Percentiles rank a stretch among this genome's conserved stretches.
These are phyloP conservation scores for Apiospora arundinis DNA, from an alignment of 2,329 filamentous ascomycete genomes.

Conservation along the genomic window DNA sequence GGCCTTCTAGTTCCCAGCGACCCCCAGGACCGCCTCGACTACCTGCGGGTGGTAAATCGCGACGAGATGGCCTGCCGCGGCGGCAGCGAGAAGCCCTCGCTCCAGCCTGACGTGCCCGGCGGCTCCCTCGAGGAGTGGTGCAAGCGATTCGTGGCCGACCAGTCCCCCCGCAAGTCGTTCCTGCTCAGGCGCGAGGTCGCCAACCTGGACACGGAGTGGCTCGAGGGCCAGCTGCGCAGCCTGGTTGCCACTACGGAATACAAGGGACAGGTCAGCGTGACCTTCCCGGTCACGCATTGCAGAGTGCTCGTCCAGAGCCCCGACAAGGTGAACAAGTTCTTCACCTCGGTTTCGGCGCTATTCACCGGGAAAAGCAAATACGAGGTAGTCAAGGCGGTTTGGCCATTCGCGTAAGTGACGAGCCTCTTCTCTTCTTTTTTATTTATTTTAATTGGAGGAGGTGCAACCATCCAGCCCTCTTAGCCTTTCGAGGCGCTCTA, in stretches of 20 bases:
- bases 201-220: conserved; percentile 61
- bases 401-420: conserved; percentile 55
- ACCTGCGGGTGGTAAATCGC: conserved; percentile 56
- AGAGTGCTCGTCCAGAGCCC: conserved; percentile 57
- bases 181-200: conserved; percentile 57
- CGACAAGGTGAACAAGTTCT: conserved; percentile 60
- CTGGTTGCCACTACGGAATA: conserved; percentile 58
- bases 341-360: conserved; percentile 57
- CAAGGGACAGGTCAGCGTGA: conserved; percentile 54
- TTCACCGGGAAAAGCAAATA: conserved; percentile 61
- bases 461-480: background rate
- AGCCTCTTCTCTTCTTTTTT: background rate
- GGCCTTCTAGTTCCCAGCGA: conserved; percentile 57
- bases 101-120: conserved; percentile 51
- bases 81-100: conserved; percentile 47
- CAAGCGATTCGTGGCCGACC: conserved; percentile 53
- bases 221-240: conserved; percentile 60
- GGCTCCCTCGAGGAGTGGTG: conserved; percentile 57
- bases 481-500: background rate
- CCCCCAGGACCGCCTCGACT: conserved; percentile 53
- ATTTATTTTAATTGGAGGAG: background rate
- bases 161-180: conserved; percentile 54
- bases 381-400: conserved; percentile 61
- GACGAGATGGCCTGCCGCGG: conserved; percentile 56
- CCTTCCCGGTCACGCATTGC: conserved; percentile 57